Conservation (phyloP, 2,329 filamentous ascomycete species). For the Monilinia laxa region DNA sequence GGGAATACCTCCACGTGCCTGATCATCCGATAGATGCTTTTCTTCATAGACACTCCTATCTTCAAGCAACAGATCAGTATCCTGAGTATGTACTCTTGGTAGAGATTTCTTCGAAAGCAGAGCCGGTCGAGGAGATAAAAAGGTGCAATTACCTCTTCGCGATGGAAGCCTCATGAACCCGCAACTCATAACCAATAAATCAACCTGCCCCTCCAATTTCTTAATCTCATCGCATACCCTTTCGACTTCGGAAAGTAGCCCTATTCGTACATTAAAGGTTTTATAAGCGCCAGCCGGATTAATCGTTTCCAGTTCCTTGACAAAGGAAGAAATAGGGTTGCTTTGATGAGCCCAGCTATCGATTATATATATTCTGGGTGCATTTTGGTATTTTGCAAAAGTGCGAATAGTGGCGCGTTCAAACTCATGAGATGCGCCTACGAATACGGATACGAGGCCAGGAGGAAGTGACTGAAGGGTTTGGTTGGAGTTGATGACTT, state of each 20-base stretch:
- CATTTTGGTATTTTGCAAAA: not conserved
- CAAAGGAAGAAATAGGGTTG: not conserved
- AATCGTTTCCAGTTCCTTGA: not conserved
- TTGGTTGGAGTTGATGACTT: conserved; percentile 9
- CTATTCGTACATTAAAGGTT: not conserved
- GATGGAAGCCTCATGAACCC: not conserved
- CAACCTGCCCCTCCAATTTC: not conserved
- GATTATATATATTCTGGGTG: conserved; percentile 6
- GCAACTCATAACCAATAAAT: conserved; percentile 11
- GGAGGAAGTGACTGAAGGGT: not conserved
- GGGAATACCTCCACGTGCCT: not conserved
- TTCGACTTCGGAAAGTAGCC: not conserved
- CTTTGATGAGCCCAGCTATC: not conserved
- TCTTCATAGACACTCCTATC: not conserved
- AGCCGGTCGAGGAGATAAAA: not conserved
- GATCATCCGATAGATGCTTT: not conserved
- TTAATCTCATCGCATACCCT: not conserved
- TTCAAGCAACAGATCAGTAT: not conserved
- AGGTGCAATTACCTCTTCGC: not conserved
- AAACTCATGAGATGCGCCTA: not conserved
- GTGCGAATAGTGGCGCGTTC: not conserved
- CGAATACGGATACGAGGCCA: not conserved
- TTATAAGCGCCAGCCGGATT: conserved; percentile 2
- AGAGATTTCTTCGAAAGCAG: not conserved
- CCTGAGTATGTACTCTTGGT: not conserved